Evolutionary conservation across 176 grass and related monocot species (phyloP), one percentile per base, ranked within the genome.

Genomic region (Juncus effusus): DNA sequence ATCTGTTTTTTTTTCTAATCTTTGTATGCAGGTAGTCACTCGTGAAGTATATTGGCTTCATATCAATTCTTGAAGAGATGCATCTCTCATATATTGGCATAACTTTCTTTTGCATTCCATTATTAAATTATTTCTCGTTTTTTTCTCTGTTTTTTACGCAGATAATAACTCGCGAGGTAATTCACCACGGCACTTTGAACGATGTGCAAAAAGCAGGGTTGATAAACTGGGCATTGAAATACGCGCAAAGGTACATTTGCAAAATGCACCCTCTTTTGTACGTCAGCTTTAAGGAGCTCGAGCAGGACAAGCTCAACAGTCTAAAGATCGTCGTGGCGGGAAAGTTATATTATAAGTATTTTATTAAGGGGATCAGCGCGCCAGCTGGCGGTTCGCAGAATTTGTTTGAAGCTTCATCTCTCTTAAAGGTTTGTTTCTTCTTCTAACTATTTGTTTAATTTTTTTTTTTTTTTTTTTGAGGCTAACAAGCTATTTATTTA

Each of bases 201-300:
- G 85, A 89, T 64, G 77, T 62, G 74, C 77, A 80, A 62, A 92
- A 81, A 36, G 74, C 36, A 56, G 45, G 65, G 78, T 60, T 92
- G 52, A 74, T 92, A 77, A 86, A 76, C 68, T 81, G 85, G 89
- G 59, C 83, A 62, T 79, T 92, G 38, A 82, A 79, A 47, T 97
- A 92, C 77, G 84, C 84, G 51, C 93, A 97, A 78, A 85, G 88
- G 19, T 97, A 97, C 47, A 84, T 89, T 53, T 86, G 83, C 83
- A 89, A 84, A 58, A 47, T 77, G 63, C 78, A 92, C 77, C 77
- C 60, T 19, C 71, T 79, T 67, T 64, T 60, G 58, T 97, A 97
- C 80, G 60, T 64, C 16, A 84, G 71, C 45, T 85, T 97, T 61
- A 84, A 84, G 72, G 69, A 86, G 76, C 65, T 73, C 49, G 82